Evolutionary conservation across 148 eudicot genomes (phyloP).

Genomic region (Diospyros lotus): DNA sequence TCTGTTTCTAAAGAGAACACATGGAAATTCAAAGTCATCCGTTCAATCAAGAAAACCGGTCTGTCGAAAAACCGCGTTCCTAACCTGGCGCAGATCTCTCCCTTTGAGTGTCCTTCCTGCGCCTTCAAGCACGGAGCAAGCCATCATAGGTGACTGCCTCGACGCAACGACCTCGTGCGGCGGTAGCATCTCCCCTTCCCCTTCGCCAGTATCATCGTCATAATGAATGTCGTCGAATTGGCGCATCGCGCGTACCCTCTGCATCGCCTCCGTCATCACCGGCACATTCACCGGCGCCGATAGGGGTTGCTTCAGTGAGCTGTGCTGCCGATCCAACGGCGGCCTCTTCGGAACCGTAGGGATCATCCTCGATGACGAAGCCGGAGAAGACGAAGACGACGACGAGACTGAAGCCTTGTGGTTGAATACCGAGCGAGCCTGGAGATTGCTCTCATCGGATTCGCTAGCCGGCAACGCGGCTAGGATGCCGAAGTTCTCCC

Average conservation of each 20-base stretch:
- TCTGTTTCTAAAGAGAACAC: neutral
- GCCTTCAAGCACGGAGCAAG: conserved; percentile 49
- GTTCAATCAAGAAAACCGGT: conserved; percentile 56
- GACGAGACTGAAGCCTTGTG: conserved; percentile 15
- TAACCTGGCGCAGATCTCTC: conserved; percentile 49
- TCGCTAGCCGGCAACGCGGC: conserved; percentile 32
- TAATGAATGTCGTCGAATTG: conserved; percentile 19
- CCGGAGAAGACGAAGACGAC: conserved; percentile 13
- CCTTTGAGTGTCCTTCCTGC: conserved; percentile 53
- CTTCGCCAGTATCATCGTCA: conserved; percentile 19
- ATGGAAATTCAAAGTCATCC: neutral
- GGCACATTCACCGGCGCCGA: conserved; percentile 52
- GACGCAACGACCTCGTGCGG: conserved; percentile 55
- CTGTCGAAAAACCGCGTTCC: conserved; percentile 48
- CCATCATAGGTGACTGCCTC: conserved; percentile 26
- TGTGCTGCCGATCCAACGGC: conserved; percentile 7
- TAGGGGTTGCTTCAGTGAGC: conserved; percentile 24
- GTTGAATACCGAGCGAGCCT: conserved; percentile 9
- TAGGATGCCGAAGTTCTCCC: conserved; percentile 39
- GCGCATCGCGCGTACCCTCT: conserved; percentile 3
- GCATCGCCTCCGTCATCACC: conserved; percentile 14
- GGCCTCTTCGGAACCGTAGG: conserved; percentile 21
- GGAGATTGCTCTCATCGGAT: neutral
- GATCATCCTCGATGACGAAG: conserved; percentile 26
- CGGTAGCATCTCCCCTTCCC: conserved; percentile 42